Percentiles rank a stretch among this genome's conserved stretches.
Evolutionary conservation across 169 alveolate genomes (phyloP).

Genomic region (Plasmodium adleri): DNA sequence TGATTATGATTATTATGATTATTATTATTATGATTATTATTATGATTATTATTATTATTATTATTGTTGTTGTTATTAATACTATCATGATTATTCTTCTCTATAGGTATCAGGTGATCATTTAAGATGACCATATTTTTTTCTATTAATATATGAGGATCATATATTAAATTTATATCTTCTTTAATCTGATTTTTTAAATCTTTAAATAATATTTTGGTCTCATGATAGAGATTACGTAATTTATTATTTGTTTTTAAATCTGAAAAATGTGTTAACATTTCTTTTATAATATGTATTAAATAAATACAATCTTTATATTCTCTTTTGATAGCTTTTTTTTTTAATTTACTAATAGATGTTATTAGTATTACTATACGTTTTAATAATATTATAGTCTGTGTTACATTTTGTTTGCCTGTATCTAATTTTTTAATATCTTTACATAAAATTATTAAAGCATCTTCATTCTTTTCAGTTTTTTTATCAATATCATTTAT

Average conservation of each 20-base stretch:
- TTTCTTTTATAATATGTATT: slow-evolving; percentile 39
- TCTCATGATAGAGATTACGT: slow-evolving; percentile 18
- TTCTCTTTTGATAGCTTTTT: slow-evolving; percentile 66
- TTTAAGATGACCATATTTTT: slow-evolving; percentile 21
- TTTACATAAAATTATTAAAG: slow-evolving; percentile 38
- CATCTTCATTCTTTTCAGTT: slow-evolving; percentile 58
- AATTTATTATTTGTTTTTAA: slow-evolving; percentile 23
- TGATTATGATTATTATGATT: background rate
- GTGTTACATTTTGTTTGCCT: slow-evolving; percentile 73
- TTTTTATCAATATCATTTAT: slow-evolving; percentile 55
- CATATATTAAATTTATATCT: slow-evolving; percentile 65
- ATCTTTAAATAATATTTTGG: slow-evolving; percentile 30
- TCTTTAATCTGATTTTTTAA: slow-evolving; percentile 61
- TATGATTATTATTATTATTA: background rate
- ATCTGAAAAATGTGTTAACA: slow-evolving; percentile 34
- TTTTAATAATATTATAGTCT: slow-evolving; percentile 61
- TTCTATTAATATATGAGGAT: slow-evolving; percentile 63
- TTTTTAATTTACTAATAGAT: slow-evolving; percentile 57
- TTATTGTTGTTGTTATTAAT: background rate
- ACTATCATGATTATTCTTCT: too few relatives aligned
- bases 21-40: background rate
- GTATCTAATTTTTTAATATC: slow-evolving; percentile 72
- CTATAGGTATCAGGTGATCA: background rate
- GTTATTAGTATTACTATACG: slow-evolving; percentile 68
- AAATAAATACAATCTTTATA: slow-evolving; percentile 43